Base-by-base conservation (phyloP, 2,329 filamentous ascomycete genomes). In the Xylaria sp. region DNA sequence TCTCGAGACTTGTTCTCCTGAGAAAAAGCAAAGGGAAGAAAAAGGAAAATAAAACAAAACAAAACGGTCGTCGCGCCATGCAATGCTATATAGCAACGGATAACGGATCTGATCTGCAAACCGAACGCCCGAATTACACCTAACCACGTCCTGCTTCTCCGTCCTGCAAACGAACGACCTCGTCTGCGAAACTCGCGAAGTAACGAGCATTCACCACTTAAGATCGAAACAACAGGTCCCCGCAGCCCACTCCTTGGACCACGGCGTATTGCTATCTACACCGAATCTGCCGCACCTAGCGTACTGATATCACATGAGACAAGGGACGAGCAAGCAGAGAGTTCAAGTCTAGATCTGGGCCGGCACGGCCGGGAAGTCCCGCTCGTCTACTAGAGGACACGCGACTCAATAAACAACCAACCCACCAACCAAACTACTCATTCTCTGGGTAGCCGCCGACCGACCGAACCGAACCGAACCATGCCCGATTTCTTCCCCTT, bases 401-500 rank as follows among this genome's bases (percentile, higher is more conserved):
- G 24, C 59, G 21, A 50, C 47, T 8, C 32, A 36, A 24, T 5
- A 5, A 14, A 12, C 19, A 36, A 4, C 4, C 17, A 7, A 32
- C 14, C 2, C 2, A 27, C 27, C 39, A 30, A 4, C 24, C 24
- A 19, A 47, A 19, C 42, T 12, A n/a, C 42, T 12, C 3, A 47
- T 3, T 47, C 14, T 27, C 24, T 27, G 24, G 42, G 11, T 36
- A 36, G 7, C 6, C 11, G 11, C 34, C 34, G 34, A 7, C 34
- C 34, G 34, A 36, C 58, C 57, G 17, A 17, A 17, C 21, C 32
- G 4, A 32, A 21, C 27, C 54, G 30, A 21, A 39, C 61, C 27
- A 90, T 90, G 88, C 87, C 89, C 76, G 83, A 85, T 75, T 89
- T 90, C 83, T 91, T 91, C 81, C 84, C 86, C 77, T 91, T 91